phyloP scores from a whole-genome alignment of 768 basidiomycete genomes.

The Amanita thiersii region DNA sequence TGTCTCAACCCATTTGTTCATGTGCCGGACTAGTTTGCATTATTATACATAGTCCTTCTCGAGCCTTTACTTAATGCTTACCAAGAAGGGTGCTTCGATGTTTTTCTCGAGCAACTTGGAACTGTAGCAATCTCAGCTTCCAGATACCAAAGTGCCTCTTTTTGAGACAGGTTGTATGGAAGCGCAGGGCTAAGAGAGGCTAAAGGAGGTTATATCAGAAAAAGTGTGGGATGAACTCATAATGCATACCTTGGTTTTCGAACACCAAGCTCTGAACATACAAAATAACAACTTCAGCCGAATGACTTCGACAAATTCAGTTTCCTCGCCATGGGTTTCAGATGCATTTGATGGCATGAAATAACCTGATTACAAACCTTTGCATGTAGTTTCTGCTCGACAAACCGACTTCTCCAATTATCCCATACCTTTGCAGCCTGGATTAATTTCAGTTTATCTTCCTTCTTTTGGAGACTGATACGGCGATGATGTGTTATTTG shows the following conservation, averaged over 20 bases:
- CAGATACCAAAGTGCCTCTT: conserved; percentile 56
- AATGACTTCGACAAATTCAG: conserved; percentile 47
- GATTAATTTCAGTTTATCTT: conserved; percentile 50
- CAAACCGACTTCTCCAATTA: conserved; percentile 70
- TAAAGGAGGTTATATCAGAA: conserved; percentile 18
- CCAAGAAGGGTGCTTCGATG: conserved; percentile 49
- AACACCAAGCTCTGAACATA: conserved; percentile 69
- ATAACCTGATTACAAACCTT: conserved; percentile 34
- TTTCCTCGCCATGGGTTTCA: conserved; percentile 34
- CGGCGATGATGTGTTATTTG: conserved; percentile 45
- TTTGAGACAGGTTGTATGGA: conserved; percentile 57
- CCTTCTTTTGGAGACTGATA: conserved; percentile 47
- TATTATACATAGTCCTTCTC: neutral
- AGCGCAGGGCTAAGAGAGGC: conserved; percentile 75
- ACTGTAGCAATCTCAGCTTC: conserved; percentile 63
- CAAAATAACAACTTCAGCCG: conserved; percentile 55
- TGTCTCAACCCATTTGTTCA: conserved; percentile 62
- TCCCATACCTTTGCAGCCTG: conserved; percentile 59
- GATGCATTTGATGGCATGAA: neutral
- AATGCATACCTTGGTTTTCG: conserved; percentile 56
- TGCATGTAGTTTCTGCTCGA: conserved; percentile 55
- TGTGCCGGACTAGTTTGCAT: conserved; percentile 31
- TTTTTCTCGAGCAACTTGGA: conserved; percentile 57
- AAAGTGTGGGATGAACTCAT: neutral
- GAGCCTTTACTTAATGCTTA: conserved; percentile 26